phyloP scores from a whole-genome alignment of 1,284 basidiomycete genomes.

The Phlebopus sp. region DNA sequence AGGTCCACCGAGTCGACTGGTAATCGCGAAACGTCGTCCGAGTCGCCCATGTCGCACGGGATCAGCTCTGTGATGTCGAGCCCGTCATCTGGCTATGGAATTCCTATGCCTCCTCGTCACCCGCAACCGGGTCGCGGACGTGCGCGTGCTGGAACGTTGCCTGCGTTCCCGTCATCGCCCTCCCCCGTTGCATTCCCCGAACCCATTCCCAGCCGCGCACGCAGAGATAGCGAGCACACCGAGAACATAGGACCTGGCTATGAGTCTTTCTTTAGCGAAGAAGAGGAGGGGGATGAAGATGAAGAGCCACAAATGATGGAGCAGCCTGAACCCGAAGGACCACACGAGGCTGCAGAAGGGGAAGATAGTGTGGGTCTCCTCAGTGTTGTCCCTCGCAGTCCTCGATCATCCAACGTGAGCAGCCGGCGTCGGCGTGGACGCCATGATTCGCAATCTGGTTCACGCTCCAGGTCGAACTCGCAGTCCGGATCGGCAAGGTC shows the following conservation, averaged over 20 bases:
- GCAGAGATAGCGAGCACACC: constrained; percentile 44
- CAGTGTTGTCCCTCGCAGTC: constrained; percentile 48
- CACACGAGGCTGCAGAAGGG: constrained; percentile 58
- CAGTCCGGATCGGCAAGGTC: constrained; percentile 42
- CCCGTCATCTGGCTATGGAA: constrained; percentile 39
- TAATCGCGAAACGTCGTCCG: constrained; percentile 50
- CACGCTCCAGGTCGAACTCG: constrained; percentile 36
- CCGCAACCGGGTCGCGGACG: constrained; percentile 46
- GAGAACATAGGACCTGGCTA: constrained; percentile 31
- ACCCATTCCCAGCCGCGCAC: constrained; percentile 32
- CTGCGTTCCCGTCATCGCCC: constrained; percentile 41
- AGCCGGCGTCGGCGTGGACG: constrained; percentile 33
- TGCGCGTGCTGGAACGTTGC: constrained; percentile 50
- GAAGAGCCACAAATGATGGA: constrained; percentile 45
- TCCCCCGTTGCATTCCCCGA: constrained; percentile 45
- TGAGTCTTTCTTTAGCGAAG: constrained; percentile 35
- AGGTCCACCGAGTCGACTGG: constrained; percentile 55
- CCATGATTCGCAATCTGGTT: constrained; percentile 28
- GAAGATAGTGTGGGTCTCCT: constrained; percentile 70
- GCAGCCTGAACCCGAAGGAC: constrained; percentile 51
- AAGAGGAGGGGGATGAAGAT: constrained; percentile 37
- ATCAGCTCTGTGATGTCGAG: constrained; percentile 31
- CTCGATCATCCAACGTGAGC: constrained; percentile 52
- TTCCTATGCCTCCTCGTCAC: constrained; percentile 73
- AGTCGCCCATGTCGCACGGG: constrained; percentile 43